Conservation (phyloP, 2,329 filamentous ascomycete species). For the Phoma sp. region DNA sequence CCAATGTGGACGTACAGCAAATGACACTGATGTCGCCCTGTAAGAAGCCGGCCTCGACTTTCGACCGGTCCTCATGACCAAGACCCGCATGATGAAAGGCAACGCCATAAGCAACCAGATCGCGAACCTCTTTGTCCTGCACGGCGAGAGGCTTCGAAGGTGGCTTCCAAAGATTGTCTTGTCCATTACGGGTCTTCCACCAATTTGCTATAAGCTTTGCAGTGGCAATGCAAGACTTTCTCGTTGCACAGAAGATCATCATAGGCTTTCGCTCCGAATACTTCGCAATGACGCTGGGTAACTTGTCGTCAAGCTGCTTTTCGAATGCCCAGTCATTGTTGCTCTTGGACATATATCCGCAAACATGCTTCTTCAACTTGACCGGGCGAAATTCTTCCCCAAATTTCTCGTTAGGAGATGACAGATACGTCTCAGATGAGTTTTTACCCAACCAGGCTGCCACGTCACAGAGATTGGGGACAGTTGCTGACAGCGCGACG, state of each 20-base stretch:
- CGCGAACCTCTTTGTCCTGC: slow-evolving; percentile 65
- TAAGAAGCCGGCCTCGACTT: slow-evolving; percentile 72
- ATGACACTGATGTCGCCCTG: slow-evolving; percentile 77
- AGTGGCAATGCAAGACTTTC: slow-evolving; percentile 71
- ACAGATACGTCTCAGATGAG: slow-evolving; percentile 62
- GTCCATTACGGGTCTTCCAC: slow-evolving; percentile 62
- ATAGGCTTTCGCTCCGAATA: slow-evolving; percentile 76
- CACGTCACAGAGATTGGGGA: slow-evolving; percentile 82
- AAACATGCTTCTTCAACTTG: slow-evolving; percentile 75
- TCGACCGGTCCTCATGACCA: slow-evolving; percentile 65
- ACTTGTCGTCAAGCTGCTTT: slow-evolving; percentile 67
- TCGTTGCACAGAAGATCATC: slow-evolving; percentile 82
- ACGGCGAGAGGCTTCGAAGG: slow-evolving; percentile 61
- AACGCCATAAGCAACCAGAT: slow-evolving; percentile 64
- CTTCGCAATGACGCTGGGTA: slow-evolving; percentile 69
- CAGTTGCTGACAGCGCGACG: slow-evolving; percentile 80
- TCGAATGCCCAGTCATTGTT: slow-evolving; percentile 81
- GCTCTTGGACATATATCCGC: slow-evolving; percentile 66
- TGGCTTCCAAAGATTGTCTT: slow-evolving; percentile 67
- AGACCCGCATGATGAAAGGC: slow-evolving; percentile 85
- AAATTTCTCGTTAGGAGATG: slow-evolving; percentile 72
- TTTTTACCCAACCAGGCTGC: slow-evolving; percentile 78
- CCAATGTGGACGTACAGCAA: slow-evolving; percentile 85
- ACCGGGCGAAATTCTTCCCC: slow-evolving; percentile 83
- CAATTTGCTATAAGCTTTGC: slow-evolving; percentile 70